Conservation (phyloP, 176 grass and related monocot species). For the Puya raimondii region DNA sequence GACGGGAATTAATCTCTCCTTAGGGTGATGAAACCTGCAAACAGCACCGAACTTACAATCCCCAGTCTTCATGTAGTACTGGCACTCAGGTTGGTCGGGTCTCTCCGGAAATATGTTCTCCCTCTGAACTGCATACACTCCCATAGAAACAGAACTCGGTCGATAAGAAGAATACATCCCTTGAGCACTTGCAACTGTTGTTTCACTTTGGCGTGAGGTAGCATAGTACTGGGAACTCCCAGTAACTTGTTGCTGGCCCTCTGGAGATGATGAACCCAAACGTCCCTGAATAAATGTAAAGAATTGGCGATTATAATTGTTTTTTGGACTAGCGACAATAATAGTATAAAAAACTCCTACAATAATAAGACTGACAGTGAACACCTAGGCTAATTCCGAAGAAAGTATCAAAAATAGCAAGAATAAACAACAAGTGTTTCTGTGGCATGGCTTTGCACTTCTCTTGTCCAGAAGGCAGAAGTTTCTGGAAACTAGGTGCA, state of each 20-base stretch:
- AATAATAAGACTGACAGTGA: too few species aligned
- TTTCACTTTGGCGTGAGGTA: slow-evolving; percentile 43
- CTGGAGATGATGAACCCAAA: slow-evolving; percentile 60
- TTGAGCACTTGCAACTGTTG: slow-evolving; percentile 39
- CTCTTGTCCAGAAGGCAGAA: too few species aligned
- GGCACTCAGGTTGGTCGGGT: slow-evolving; percentile 86
- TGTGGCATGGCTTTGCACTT: too few species aligned
- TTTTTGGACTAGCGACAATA: background rate
- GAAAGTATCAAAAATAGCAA: too few species aligned
- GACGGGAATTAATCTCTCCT: slow-evolving; percentile 54
- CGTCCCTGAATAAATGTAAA: slow-evolving; percentile 33
- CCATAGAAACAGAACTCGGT: slow-evolving; percentile 48
- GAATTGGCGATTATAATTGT: background rate
- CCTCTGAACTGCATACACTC: slow-evolving; percentile 61
- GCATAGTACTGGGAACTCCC: slow-evolving; percentile 45
- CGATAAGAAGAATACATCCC: slow-evolving; percentile 66
- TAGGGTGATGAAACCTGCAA: slow-evolving; percentile 93
- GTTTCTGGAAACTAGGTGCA: too few species aligned
- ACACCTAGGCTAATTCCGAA: too few species aligned
- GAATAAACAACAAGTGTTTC: too few species aligned
- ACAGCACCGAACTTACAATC: slow-evolving; percentile 90
- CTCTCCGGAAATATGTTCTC: slow-evolving; percentile 86
- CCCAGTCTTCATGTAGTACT: slow-evolving; percentile 95
- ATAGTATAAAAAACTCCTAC: background rate
- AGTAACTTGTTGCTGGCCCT: slow-evolving; percentile 44